Evolutionary conservation across 371 early-diverging fungal genomes (phyloP), one percentile per base, ranked within the genome.

Genomic region (Mucor lusitanicus): DNA sequence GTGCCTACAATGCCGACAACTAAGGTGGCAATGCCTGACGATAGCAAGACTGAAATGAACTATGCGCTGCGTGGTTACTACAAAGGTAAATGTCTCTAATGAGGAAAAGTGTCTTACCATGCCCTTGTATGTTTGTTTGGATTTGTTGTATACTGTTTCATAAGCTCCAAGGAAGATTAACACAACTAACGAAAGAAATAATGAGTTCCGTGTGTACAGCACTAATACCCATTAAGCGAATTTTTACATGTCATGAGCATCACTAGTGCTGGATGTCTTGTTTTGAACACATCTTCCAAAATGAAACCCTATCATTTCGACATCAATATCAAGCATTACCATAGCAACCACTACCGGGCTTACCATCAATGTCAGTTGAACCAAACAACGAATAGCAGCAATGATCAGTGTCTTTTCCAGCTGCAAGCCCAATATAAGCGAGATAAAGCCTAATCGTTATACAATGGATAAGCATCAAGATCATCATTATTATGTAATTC

Each of bases 341-440:
- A 30, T 30, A 59, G 28, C 44, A 23, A 12, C 8, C 12, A 11
- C 25, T 0, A 37, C 13, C 21, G 0, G 11, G 25, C 33, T 54
- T 73, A 82, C 90, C 90, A 90, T 89, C 58, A 88, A 71, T 6
- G 88, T 85, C 57, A 90, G 68, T 64, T 90, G 89, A n/a, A 89
- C 79, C 59, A 87, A 58, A 68, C 89, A 89, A 8, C 90, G 80
- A 19, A 84, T 57, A 3, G 91, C 83, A 11, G 89, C 83, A 21
- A 90, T 81, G 17, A 91, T 64, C 25, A 93, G 72, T 3, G 87
- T 83, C 50, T 71, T 84, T 64, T 87, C 88, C 6, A 93, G 69
- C 4, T 80, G 76, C 17, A 93, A 80, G 0, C 85, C 83, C 21
- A 92, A 68, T 28, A 72, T 69, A 6, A 82, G 44, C 0, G 93